Conservation (phyloP, 306 rosid genomes). For the Dryas drummondii region DNA sequence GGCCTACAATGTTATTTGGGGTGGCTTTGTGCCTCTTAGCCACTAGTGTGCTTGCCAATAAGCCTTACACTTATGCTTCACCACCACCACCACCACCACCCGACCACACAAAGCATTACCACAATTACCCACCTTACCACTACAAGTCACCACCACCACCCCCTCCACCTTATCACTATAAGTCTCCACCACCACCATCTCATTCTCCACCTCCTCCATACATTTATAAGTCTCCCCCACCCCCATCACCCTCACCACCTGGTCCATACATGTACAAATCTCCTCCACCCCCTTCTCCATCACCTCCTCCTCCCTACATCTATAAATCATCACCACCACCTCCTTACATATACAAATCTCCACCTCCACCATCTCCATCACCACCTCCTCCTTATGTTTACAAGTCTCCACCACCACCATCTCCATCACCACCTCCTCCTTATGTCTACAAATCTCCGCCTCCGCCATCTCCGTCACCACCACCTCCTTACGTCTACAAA, state of each 20-base stretch:
- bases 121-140: not conserved
- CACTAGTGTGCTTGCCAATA: not conserved
- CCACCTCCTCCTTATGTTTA: not conserved
- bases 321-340: not conserved
- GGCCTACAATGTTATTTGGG: not conserved
- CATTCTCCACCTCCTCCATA: not conserved
- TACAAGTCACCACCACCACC: not conserved
- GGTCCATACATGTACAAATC: not conserved
- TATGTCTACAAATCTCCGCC: not conserved
- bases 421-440: not conserved
- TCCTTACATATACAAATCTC: not conserved
- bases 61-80: constrained; percentile 1
- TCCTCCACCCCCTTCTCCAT: no score
- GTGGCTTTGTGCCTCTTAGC: constrained; percentile 12
- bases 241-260: not conserved
- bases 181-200: not conserved
- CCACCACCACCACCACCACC: not conserved
- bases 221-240: not conserved
- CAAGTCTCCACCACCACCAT: not conserved
- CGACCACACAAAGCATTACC: not conserved
- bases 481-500: not conserved
- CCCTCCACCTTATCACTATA: not conserved
- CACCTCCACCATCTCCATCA: not conserved
- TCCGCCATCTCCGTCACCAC: not conserved
- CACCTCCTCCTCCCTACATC: not conserved